Conservation (phyloP, 1,284 basidiomycete genomes). For the Kalmanozyma brasiliensis region DNA sequence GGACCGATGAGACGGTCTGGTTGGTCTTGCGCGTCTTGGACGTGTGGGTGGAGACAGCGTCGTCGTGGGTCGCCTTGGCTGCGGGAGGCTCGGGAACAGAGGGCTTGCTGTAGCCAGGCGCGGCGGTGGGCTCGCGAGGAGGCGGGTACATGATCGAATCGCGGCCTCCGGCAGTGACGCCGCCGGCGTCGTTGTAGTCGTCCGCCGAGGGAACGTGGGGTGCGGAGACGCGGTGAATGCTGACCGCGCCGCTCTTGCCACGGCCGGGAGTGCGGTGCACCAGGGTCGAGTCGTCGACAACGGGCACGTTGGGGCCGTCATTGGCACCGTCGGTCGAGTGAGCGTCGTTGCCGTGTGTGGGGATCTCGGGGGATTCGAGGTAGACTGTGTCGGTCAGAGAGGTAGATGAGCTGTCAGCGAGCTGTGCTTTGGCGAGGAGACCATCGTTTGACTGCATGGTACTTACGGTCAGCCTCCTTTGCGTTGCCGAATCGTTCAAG, state of each 20-base stretch:
- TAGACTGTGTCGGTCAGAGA: slow-evolving; percentile 38
- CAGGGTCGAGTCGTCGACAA: slow-evolving; percentile 63
- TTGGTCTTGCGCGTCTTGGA: slow-evolving; percentile 58
- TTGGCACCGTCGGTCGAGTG: slow-evolving; percentile 38
- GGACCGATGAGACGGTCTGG: slow-evolving; percentile 42
- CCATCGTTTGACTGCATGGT: not conserved
- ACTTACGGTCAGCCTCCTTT: slow-evolving; percentile 64
- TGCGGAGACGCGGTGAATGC: slow-evolving; percentile 64
- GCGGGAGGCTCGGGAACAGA: slow-evolving; percentile 45
- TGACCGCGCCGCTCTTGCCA: slow-evolving; percentile 62
- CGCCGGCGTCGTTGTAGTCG: slow-evolving; percentile 64
- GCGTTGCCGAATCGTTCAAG: slow-evolving; percentile 58
- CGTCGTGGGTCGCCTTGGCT: slow-evolving; percentile 31
- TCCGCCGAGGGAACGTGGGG: slow-evolving; percentile 59
- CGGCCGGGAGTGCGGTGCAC: slow-evolving; percentile 66
- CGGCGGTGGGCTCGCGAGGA: slow-evolving; percentile 53
- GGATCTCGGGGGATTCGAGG: slow-evolving; percentile 63
- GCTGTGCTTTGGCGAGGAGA: not conserved
- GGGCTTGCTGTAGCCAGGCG: slow-evolving; percentile 59
- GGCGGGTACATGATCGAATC: slow-evolving; percentile 67
- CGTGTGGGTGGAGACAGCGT: slow-evolving; percentile 52
- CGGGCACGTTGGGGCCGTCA: slow-evolving; percentile 60
- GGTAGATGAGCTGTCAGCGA: no score
- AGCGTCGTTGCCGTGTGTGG: slow-evolving; percentile 29
- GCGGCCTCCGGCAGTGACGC: slow-evolving; percentile 63